Conservation (phyloP, 78 protist species). For the Dictyostelium capitatum region DNA sequence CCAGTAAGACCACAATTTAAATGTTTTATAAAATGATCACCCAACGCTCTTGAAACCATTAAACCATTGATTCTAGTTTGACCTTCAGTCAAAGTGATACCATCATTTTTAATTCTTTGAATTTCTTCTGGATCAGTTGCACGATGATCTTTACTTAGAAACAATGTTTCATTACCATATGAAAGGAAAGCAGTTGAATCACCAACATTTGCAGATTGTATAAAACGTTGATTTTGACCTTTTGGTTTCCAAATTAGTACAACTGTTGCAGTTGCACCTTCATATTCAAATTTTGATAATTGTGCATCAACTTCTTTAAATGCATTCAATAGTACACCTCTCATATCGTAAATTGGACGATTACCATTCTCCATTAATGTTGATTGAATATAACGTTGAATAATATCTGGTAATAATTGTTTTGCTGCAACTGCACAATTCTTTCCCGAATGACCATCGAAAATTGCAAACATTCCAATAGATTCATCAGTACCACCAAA, state of each 20-base stretch:
- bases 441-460: constrained; percentile 87
- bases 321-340: constrained; percentile 65
- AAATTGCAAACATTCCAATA: constrained; percentile 66
- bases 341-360: constrained; percentile 47
- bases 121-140: constrained; percentile 74
- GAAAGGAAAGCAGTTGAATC: constrained; percentile 84
- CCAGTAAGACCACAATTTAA: constrained; percentile 71
- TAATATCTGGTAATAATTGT: constrained; percentile 46
- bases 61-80: constrained; percentile 87
- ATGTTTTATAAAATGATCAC: constrained; percentile 84
- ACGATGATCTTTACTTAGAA: constrained; percentile 67
- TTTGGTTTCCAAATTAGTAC: constrained; percentile 59
- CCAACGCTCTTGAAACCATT: constrained; percentile 84
- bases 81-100: constrained; percentile 53
- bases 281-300: constrained; percentile 71
- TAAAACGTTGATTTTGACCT: constrained; percentile 74
- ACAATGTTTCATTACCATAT: constrained; percentile 61
- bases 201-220: constrained; percentile 86
- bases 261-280: constrained; percentile 84
- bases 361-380: constrained; percentile 36
- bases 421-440: constrained; percentile 69
- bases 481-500: constrained; percentile 42
- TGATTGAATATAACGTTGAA: constrained; percentile 47
- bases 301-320: constrained; percentile 78
- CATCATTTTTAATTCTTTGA: constrained; percentile 66